phyloP scores from a whole-genome alignment of 805 yeast species.

The Wickerhamiella brachini region DNA sequence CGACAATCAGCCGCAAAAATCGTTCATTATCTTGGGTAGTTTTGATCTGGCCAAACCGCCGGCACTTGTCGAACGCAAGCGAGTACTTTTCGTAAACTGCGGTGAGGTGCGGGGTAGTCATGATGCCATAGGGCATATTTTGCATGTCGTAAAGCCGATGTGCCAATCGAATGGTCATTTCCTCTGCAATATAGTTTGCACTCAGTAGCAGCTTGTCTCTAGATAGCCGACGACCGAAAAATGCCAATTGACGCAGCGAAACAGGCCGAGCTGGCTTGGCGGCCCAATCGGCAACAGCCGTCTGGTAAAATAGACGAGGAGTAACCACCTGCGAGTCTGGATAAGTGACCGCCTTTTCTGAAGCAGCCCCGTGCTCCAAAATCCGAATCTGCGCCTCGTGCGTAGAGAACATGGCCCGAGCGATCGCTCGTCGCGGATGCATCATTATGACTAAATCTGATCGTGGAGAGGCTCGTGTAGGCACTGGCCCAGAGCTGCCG shows the following conservation, averaged over 20 bases:
- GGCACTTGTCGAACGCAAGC: constrained; percentile 71
- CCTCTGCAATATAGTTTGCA: constrained; percentile 80
- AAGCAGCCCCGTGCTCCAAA: constrained; percentile 3
- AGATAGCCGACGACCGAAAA: constrained; percentile 68
- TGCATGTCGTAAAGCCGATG: constrained; percentile 70
- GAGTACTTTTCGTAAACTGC: constrained; percentile 84
- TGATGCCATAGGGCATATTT: constrained; percentile 65
- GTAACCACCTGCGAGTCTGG: constrained; percentile 34
- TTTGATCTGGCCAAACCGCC: constrained; percentile 54
- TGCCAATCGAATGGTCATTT: constrained; percentile 73
- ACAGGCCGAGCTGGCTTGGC: constrained; percentile 73
- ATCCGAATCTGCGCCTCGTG: constrained; percentile 6
- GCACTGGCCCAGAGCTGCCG: not conserved
- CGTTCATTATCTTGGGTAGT: constrained; percentile 60
- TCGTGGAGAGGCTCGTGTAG: not conserved
- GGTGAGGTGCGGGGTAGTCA: constrained; percentile 72
- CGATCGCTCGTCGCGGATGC: not conserved
- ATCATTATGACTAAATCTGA: not conserved
- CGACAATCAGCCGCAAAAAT: constrained; percentile 52
- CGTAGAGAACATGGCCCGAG: not conserved
- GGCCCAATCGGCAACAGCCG: constrained; percentile 48
- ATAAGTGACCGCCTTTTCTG: constrained; percentile 13
- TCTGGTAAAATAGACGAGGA: constrained; percentile 76
- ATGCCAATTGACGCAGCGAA: constrained; percentile 77
- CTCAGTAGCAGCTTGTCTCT: constrained; percentile 64